Percentiles rank a stretch among this genome's conserved stretches.
Conservation (phyloP, 805 yeast species). For the Hanseniaspora jakobsenii region DNA sequence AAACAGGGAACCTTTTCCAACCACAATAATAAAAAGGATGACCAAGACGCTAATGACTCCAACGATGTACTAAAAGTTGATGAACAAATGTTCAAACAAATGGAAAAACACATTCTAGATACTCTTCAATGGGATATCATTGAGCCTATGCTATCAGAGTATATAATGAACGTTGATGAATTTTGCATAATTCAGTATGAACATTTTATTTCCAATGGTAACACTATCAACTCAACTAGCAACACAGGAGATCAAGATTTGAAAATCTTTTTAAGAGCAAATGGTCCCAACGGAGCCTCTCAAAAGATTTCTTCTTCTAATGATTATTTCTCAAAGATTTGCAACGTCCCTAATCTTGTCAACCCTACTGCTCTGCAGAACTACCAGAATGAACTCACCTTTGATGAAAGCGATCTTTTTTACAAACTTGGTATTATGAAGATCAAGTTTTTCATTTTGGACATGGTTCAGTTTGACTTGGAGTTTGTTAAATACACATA, state of each 20-base stretch:
- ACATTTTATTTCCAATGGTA: constrained; percentile 24
- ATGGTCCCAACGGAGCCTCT: constrained; percentile 3
- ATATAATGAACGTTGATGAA: constrained; percentile 34
- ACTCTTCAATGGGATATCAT: constrained; percentile 63
- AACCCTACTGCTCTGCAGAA: neutral
- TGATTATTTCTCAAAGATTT: constrained; percentile 12
- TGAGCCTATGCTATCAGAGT: constrained; percentile 48
- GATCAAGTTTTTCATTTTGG: constrained; percentile 11
- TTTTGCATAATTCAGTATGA: constrained; percentile 34
- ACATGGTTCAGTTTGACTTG: constrained; percentile 14
- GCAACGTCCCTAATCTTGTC: constrained; percentile 12
- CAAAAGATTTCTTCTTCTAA: constrained; percentile 8
- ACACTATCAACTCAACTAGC: constrained; percentile 8
- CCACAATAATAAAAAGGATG: no score
- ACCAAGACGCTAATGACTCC: no score
- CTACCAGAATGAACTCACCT: neutral
- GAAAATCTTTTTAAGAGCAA: constrained; percentile 9
- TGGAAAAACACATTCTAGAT: constrained; percentile 63
- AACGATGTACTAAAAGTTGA: constrained; percentile 46
- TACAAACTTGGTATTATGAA: constrained; percentile 13
- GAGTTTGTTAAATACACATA: constrained; percentile 12
- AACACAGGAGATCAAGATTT: constrained; percentile 5
- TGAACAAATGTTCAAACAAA: constrained; percentile 51
- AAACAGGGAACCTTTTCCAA: constrained; percentile 27
- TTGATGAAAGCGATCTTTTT: constrained; percentile 11